These are phyloP conservation scores for Orbilia ellipsospora DNA, from an alignment of 2,329 filamentous ascomycete genomes.

Conservation along the genomic window DNA sequence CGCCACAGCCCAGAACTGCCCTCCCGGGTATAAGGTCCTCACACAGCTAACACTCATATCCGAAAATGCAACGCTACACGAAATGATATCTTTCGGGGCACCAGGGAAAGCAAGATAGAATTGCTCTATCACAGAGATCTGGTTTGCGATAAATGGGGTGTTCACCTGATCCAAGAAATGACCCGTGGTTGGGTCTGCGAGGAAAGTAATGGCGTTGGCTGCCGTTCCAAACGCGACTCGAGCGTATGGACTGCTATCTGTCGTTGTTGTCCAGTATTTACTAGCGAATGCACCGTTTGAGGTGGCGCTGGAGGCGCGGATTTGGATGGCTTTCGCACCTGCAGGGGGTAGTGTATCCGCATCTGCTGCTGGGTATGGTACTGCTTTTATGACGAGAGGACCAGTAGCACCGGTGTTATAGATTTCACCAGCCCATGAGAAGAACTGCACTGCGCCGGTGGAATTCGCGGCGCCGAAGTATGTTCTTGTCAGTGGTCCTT, in stretches of 20 bases:
- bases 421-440: neutral
- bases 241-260: neutral
- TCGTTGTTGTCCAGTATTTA: neutral
- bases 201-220: neutral
- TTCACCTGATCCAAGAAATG: neutral
- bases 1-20: neutral
- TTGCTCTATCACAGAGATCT: neutral
- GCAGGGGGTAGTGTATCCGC: neutral
- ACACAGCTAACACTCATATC: neutral
- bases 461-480: slow-evolving; percentile 11
- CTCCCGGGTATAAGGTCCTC: neutral
- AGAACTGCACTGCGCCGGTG: neutral
- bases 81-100: slow-evolving; percentile 6
- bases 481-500: neutral
- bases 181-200: slow-evolving; percentile 7
- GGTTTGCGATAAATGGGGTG: slow-evolving; percentile 2
- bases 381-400: slow-evolving; percentile 17
- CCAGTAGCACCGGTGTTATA: neutral
- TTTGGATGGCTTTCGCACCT: slow-evolving; percentile 9
- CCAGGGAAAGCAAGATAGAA: neutral
- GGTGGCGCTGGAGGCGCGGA: slow-evolving; percentile 7
- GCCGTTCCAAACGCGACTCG: neutral
- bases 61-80: neutral
- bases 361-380: slow-evolving; percentile 20
- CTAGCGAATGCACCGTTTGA: slow-evolving; percentile 4